Base-by-base conservation (phyloP, 2,329 filamentous ascomycete genomes). In the Cercospora sesami region DNA sequence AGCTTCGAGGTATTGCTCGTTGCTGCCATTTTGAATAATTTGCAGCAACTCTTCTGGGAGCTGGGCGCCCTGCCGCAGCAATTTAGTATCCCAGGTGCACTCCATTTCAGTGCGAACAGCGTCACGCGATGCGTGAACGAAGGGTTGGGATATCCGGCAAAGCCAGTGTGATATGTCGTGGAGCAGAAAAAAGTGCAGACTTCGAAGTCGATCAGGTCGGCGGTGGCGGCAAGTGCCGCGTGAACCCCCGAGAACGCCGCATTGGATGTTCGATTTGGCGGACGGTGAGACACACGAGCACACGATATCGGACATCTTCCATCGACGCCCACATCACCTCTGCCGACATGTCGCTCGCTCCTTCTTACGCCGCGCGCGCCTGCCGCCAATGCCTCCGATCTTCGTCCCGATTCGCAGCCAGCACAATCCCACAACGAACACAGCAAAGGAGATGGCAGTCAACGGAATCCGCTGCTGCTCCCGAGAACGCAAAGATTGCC, bases 401-500 rank as follows among this genome's bases (percentile, higher is more conserved):
- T 45, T 73, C 74, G 21, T 63, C 71, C 30, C 73, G 73, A 73
- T 74, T 69, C 72, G 71, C 74, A 69, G 71, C 73, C 64, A 67
- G 73, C 42, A 69, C 67, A 68, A 51, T 69, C 55, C 68, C 69
- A 61, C 63, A 65, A 42, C 67, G 68, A 67, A 69, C 65, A 65
- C 72, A 71, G 68, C 73, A 72, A 58, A 89, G 91, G 83, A 89
- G 95, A 87, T 94, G 92, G 91, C 91, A 95, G 82, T 94, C 93
- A 71, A 94, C 93, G 75, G 91, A 94, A 76, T 77, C 80, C 66
- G 84, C 85, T 65, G 78, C 80, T 59, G 68, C 75, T 53, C 66
- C 75, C 28, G 64, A 82, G 84, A 96, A 92, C 83, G 93, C 95
- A 71, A 99, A 99, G 87, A 97, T 99, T 77, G 82, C 90, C 75